Conservation (phyloP, 441 rosid species). For the Adansonia rubrostipa region DNA sequence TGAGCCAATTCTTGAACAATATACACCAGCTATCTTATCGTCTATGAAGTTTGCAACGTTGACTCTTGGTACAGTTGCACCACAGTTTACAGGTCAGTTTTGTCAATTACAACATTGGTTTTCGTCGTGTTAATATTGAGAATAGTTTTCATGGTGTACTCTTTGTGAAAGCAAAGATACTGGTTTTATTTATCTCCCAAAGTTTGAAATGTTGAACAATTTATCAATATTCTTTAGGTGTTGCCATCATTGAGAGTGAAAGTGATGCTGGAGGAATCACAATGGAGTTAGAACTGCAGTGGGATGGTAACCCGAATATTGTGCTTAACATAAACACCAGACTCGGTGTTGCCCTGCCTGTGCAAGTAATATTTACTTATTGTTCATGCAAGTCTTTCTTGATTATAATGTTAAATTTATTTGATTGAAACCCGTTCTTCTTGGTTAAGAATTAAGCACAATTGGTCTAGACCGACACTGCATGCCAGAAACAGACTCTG, state of each 20-base stretch:
- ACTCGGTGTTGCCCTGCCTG: slow-evolving; percentile 77
- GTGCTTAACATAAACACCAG: slow-evolving; percentile 73
- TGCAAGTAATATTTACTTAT: slow-evolving; percentile 58
- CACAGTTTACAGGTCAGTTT: slow-evolving; percentile 86
- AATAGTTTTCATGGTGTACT: background rate
- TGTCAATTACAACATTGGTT: background rate
- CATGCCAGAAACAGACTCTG: background rate
- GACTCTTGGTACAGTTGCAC: slow-evolving; percentile 94
- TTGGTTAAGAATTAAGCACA: slow-evolving; percentile 5
- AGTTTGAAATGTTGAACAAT: background rate
- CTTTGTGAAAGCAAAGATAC: background rate
- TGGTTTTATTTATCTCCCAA: background rate
- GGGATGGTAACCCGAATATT: slow-evolving; percentile 90
- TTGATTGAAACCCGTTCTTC: background rate
- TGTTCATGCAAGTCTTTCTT: background rate
- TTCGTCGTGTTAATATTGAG: background rate
- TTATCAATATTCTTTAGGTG: slow-evolving; percentile 45
- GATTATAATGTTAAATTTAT: background rate
- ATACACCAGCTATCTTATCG: slow-evolving; percentile 71
- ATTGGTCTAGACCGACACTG: background rate
- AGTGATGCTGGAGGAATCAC: slow-evolving; percentile 55
- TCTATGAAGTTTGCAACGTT: slow-evolving; percentile 84
- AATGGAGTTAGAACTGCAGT: slow-evolving; percentile 90
- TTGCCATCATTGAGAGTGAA: slow-evolving; percentile 66
- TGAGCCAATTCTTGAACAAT: slow-evolving; percentile 89